Evolutionary conservation across 208 protist species (phyloP).

Genomic region (Porcisia deanei): DNA sequence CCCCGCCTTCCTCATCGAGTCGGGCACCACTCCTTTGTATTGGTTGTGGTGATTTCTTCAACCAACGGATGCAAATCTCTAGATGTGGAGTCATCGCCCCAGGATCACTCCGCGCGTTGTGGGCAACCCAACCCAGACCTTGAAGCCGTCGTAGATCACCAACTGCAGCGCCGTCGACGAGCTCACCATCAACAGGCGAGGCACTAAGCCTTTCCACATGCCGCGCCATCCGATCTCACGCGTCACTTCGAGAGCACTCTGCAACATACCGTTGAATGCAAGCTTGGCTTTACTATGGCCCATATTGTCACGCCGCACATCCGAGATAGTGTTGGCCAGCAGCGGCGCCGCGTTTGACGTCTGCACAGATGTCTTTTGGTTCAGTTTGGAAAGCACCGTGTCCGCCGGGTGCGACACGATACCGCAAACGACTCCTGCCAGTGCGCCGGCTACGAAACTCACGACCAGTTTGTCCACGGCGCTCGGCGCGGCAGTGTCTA

Average conservation of each 20-base stretch:
- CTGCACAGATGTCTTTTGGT: slow-evolving; percentile 30
- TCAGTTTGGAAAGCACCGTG: slow-evolving; percentile 93
- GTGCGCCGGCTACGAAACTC: slow-evolving; percentile 71
- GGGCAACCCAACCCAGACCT: slow-evolving; percentile 65
- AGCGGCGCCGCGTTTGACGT: slow-evolving; percentile 1
- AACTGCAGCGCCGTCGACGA: slow-evolving; percentile 95
- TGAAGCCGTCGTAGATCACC: slow-evolving; percentile 93
- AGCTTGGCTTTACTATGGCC: background rate
- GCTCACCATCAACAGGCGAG: slow-evolving; percentile 94
- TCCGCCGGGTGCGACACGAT: slow-evolving; percentile 96
- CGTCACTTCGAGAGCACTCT: slow-evolving; percentile 21
- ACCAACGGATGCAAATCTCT: too few species aligned
- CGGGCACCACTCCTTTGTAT: too few species aligned
- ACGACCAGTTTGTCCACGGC: slow-evolving; percentile 14
- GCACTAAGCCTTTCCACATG: slow-evolving; percentile 80
- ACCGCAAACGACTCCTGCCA: slow-evolving; percentile 91
- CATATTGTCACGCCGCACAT: slow-evolving; percentile 11
- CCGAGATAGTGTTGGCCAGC: slow-evolving; percentile 7
- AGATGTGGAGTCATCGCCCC: too few species aligned
- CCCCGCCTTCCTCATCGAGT: too few species aligned
- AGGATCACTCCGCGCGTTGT: slow-evolving; percentile 33
- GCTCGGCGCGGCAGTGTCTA: slow-evolving; percentile 1
- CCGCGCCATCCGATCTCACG: slow-evolving; percentile 44
- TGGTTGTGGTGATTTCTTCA: too few species aligned
- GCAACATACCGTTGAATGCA: background rate